A percentile compares a stretch with the other conserved stretches of the same genome.
These are phyloP conservation scores for Phytophthora colocasiae DNA, from an alignment of 352 stramenopile species.

Conservation along the genomic window DNA sequence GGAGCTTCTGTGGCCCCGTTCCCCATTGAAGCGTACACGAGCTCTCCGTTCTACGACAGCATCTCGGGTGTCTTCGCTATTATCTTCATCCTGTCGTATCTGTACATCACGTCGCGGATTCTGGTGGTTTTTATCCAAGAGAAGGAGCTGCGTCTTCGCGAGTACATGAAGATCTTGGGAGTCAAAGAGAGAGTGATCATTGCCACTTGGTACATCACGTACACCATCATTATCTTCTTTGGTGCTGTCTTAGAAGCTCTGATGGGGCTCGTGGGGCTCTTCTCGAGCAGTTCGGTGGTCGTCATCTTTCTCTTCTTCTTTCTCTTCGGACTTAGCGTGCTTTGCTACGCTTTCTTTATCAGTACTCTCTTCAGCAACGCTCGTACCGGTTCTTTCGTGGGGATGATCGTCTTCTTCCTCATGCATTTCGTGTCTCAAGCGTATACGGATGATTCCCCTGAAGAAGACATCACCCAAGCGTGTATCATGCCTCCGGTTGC, in stretches of 20 bases:
- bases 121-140: constrained; percentile 87
- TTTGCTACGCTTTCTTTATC: constrained; percentile 53
- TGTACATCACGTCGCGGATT: constrained; percentile 85
- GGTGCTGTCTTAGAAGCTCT: constrained; percentile 59
- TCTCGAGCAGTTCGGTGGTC: constrained; percentile 44
- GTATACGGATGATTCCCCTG: constrained; percentile 30
- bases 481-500: constrained; percentile 65
- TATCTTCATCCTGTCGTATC: constrained; percentile 91
- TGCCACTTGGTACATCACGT: constrained; percentile 86
- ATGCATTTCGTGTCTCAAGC: constrained; percentile 75
- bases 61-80: constrained; percentile 72
- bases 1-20: constrained; percentile 41
- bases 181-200: constrained; percentile 79
- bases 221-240: constrained; percentile 82
- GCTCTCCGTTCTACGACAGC: constrained; percentile 64
- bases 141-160: constrained; percentile 88
- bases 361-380: constrained; percentile 79
- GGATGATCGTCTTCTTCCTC: constrained; percentile 88
- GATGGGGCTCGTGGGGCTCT: constrained; percentile 47
- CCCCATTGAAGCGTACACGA: constrained; percentile 44
- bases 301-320: constrained; percentile 86
- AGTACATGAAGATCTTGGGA: constrained; percentile 92
- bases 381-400: constrained; percentile 63
- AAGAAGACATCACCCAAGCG: constrained; percentile 45
- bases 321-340: constrained; percentile 57